Evolutionary conservation across 106 monocot species (phyloP).

Genomic region (Posidonia australis): DNA sequence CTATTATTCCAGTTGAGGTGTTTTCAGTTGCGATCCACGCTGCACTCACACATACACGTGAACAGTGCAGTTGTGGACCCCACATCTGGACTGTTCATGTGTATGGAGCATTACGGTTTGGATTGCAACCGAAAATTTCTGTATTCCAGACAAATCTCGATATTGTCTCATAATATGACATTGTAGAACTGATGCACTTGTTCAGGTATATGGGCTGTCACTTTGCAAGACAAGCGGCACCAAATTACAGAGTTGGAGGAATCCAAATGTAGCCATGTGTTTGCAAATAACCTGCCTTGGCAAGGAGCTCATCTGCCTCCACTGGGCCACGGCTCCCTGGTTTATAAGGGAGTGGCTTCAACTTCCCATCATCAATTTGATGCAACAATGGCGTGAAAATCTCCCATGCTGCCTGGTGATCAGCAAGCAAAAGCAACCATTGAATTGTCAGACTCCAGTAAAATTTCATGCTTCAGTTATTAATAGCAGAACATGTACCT

Average conservation of each 20-base stretch:
- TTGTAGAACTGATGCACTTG: too few species aligned
- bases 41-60: too few species aligned
- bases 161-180: too few species aligned
- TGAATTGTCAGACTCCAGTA: background rate
- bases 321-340: constrained; percentile 64
- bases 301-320: constrained; percentile 52
- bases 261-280: constrained; percentile 80
- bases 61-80: too few species aligned
- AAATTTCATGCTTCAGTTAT: background rate
- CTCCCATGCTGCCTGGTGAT: constrained; percentile 62
- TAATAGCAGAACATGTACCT: constrained; percentile 21
- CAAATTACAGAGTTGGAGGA: constrained; percentile 68
- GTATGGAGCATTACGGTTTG: too few species aligned
- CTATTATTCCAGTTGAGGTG: too few species aligned
- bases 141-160: too few species aligned
- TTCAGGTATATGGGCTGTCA: too few species aligned
- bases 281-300: constrained; percentile 54
- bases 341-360: constrained; percentile 42
- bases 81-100: too few species aligned
- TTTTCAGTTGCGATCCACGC: too few species aligned
- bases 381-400: constrained; percentile 68
- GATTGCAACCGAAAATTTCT: too few species aligned
- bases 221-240: too few species aligned
- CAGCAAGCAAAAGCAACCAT: background rate
- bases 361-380: constrained; percentile 51